Base-by-base conservation (phyloP, 768 basidiomycete genomes). In the Wakefieldia striispora region DNA sequence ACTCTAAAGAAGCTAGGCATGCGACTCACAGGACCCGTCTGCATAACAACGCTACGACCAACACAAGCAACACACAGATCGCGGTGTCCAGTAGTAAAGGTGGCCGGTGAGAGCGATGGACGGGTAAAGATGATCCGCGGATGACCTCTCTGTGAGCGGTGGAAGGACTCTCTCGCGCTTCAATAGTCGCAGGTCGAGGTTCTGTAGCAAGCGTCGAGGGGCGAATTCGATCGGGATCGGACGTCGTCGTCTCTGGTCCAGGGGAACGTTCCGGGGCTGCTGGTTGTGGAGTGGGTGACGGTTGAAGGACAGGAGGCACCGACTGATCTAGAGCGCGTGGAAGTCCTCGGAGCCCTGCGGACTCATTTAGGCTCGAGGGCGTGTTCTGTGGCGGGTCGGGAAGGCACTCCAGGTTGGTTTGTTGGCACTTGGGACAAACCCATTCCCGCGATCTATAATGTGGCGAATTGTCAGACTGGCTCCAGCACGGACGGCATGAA, bases 381-480 rank as follows among this genome's bases (percentile, higher is more conserved):
- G 46, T 49, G 43, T 54, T 45, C 33, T 54, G 58, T 40, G 56
- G 59, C 12, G 83, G 84, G 69, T 91, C 86, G 12, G 89, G 90
- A 43, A 94, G 79, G 42, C 82, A 73, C 37, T 81, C 78, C 44
- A 82, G 53, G 73, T 92, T 93, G 27, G 78, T 64, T 56, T 79
- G 74, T 40, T 82, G 71, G 65, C 91, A 92, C 43, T 79, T 80
- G 8, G 88, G 83, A 56, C 91, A 94, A 34, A 72, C 69, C 91
- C 91, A 93, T 51, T 83, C 79, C 49, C 87, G 78, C 29, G 91
- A 94, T 58, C 91, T 93, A 48, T 9, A 36, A 48, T 51, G 45
- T 40, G 42, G 34, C 24, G 35, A 43, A 54, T 46, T 40, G 55
- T 49, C 57, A 57, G 51, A 47, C 45, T 17, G 19, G 27, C 19